Base-by-base conservation (phyloP, 1,139 yeast genomes). In the Tardiomyces depauwii region DNA sequence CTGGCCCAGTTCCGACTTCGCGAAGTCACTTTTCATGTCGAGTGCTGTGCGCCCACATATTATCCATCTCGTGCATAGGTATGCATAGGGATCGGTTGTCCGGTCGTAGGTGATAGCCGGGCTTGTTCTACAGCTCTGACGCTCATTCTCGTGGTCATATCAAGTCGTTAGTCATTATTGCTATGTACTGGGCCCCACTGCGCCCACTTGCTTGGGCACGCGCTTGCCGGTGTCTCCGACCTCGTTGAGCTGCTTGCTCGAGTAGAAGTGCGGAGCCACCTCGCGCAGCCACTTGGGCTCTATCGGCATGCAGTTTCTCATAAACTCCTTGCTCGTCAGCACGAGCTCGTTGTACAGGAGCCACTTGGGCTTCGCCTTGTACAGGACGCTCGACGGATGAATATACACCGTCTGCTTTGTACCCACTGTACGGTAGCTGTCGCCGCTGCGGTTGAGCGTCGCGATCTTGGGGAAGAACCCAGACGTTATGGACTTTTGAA, bases 391-490 rank as follows among this genome's bases (percentile, higher is more conserved):
- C 0, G 95, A 82, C 0, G 98, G 98, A 58, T 91, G 98, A 9
- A 91, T 73, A 58, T 70, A 74, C 1, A 88, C 87, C 2, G 80
- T 71, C 55, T 80, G 86, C 50, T 76, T 76, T 47, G 75, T 74
- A 54, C 80, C 77, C 33, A 82, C 60, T 1, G 84, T 74, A 43
- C 74, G 67, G 59, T 82, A 86, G 33, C 79, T 74, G 51, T 84
- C 89, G 0, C 96, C 96, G 58, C 76, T 73, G 45, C 76, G 74
- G 21, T 82, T 75, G 33, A 89, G 66, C 44, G 81, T 70, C 0
- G 93, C 95, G 1, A 85, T 67, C 53, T 91, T 82, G 40, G 86
- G 76, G 58, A 91, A 89, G 58, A 83, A 91, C 1, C 98, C 98
- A 1, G 93, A 69, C 0, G 82, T 71, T 2, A 91, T 70, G 1